These are phyloP conservation scores for Pseudonitzschia multiseries DNA, from an alignment of 108 stramenopile genomes.

Conservation along the genomic window DNA sequence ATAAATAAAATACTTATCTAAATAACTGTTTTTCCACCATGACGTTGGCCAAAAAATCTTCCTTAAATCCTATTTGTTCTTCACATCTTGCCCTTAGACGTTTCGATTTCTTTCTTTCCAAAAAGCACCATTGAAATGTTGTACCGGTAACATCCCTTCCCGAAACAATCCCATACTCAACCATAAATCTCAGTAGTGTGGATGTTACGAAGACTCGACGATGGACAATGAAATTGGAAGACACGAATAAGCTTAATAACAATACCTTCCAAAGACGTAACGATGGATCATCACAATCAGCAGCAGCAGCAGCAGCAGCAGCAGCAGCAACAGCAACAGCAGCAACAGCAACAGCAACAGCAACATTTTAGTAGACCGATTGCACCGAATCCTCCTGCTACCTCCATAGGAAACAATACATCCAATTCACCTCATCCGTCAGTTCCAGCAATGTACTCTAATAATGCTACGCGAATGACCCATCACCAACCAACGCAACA, in stretches of 20 bases:
- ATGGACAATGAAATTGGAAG: neutral
- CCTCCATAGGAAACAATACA: neutral
- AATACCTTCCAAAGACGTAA: neutral
- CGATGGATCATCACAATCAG: neutral
- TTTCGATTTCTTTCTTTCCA: neutral
- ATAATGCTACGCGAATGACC: slow-evolving; percentile 3
- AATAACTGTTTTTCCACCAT: neutral
- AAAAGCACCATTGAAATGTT: neutral
- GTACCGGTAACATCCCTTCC: neutral
- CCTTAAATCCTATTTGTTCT: neutral
- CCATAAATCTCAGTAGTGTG: neutral
- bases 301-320: slow-evolving; percentile 19
- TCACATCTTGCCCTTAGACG: neutral
- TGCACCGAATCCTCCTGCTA: slow-evolving; percentile 20
- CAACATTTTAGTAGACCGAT: slow-evolving; percentile 17
- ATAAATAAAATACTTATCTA: neutral
- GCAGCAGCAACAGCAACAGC: neutral
- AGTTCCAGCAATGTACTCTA: slow-evolving; percentile 10
- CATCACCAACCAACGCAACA: slow-evolving; percentile 11
- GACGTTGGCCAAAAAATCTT: neutral
- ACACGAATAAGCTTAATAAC: neutral
- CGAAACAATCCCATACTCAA: neutral
- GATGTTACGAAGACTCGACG: neutral
- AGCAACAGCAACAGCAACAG: slow-evolving; percentile 12
- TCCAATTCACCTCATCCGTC: neutral